phyloP scores from a whole-genome alignment of 2,329 filamentous ascomycete genomes.

The Fusarium tuaranense region DNA sequence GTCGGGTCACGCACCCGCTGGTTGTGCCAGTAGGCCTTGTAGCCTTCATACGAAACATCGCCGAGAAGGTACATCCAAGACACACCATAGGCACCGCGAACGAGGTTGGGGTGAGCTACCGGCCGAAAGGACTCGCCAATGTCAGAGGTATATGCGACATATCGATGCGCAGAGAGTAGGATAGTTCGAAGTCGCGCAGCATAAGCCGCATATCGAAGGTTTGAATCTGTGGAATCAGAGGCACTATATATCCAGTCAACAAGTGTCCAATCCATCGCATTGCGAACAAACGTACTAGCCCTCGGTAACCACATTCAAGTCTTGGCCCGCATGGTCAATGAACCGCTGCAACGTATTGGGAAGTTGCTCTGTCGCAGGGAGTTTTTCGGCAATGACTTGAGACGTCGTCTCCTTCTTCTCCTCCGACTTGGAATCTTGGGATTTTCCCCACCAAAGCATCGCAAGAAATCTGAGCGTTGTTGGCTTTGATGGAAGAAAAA shows the following conservation, averaged over 20 bases:
- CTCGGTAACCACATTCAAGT: constrained; percentile 82
- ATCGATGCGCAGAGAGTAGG: constrained; percentile 89
- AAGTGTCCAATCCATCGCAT: constrained; percentile 9
- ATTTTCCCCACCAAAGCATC: constrained; percentile 60
- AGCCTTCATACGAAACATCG: constrained; percentile 92
- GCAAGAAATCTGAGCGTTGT: not conserved
- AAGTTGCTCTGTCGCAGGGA: constrained; percentile 63
- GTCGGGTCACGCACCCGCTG: constrained; percentile 79
- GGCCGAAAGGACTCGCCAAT: constrained; percentile 97
- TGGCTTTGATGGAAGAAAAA: not conserved
- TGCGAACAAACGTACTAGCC: constrained; percentile 73
- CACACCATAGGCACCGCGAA: constrained; percentile 86
- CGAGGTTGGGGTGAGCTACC: constrained; percentile 85
- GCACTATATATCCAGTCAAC: constrained; percentile 45
- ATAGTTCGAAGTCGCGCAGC: constrained; percentile 87
- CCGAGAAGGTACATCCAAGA: constrained; percentile 94
- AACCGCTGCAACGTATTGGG: constrained; percentile 68
- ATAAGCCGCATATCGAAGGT: constrained; percentile 92
- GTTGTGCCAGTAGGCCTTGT: constrained; percentile 93
- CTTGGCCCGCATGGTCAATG: constrained; percentile 66
- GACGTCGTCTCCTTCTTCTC: constrained; percentile 40
- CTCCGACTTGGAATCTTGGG: constrained; percentile 49
- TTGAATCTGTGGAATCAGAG: constrained; percentile 84
- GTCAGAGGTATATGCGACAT: constrained; percentile 96
- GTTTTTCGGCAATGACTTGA: constrained; percentile 58